Base-by-base conservation (phyloP, 208 protist genomes). In the Novymonas esmeraldas region DNA sequence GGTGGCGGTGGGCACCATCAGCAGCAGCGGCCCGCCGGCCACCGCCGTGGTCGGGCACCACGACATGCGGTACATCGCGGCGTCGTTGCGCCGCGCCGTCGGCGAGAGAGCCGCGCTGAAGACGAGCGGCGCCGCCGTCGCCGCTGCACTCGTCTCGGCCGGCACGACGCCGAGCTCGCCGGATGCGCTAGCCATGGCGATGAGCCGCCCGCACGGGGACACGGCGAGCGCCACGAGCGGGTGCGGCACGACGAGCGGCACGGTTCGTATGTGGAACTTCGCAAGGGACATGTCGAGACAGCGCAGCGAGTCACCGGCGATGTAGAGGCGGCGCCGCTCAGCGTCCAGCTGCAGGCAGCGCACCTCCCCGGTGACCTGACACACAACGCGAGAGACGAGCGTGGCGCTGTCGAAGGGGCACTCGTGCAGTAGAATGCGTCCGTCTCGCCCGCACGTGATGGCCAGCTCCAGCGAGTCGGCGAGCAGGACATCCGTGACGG, bases 281-380 rank as follows among this genome's bases (percentile, higher is more conserved):
- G 57, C 59, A 28, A 42, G 52, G 24, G 45, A 20, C 82, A 94
- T 89, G 24, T 78, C 60, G 14, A 96, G 76, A 55, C 80, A 90
- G 24, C 87, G 85, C 22, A 96, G 78, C 4, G 87, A 92, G 72
- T 96, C 88, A 11, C 90, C 90, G n/a, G 72, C 90, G 59, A 94
- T 83, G 58, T 93, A 94, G n/a, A 93, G 57, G 38, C 88, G 85
- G 1, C 74, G 75, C 45, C 76, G 76, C 55, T 69, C 65, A 0
- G 63, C 61, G 64, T 96, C 87, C 66, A 94, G 82, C 29, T 79
- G 50, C 41, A 96, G 51, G 56, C 75, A 88, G 38, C 87, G 85
- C 50, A 96, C 63, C 69, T 94, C 85, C 11, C 90, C 90, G 1
- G 85, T 94, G 7, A 96, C 81, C 22, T 83, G 75, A 70, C 90